phyloP scores from a whole-genome alignment of 164 flowering plant genomes.

The Vitis labrusca region DNA sequence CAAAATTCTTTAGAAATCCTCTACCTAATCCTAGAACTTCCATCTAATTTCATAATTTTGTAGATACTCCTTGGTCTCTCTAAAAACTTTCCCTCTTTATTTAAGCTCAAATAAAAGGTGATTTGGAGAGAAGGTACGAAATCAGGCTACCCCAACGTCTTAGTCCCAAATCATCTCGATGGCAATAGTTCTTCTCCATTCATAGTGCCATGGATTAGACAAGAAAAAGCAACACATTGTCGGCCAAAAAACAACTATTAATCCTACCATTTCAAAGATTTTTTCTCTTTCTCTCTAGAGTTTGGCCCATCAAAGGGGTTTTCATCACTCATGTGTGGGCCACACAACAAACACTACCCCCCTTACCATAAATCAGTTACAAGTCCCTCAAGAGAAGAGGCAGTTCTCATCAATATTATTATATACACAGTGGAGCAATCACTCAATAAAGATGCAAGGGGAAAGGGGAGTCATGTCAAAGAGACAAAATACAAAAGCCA shows the following conservation, averaged over 20 bases:
- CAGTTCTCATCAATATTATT: not conserved
- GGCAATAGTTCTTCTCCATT: conserved; percentile 10
- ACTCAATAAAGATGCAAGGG: too few relatives aligned
- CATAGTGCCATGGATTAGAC: conserved; percentile 17
- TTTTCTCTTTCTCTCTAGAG: not conserved
- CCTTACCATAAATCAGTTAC: not conserved
- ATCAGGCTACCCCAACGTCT: not conserved
- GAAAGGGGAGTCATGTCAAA: conserved; percentile 11
- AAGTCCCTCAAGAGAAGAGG: not conserved
- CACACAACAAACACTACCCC: not conserved
- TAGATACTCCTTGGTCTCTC: too few relatives aligned
- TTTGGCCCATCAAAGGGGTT: not conserved
- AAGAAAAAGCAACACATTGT: conserved; percentile 9
- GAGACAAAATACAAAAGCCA: not conserved
- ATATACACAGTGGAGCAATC: too few relatives aligned
- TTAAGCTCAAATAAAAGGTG: too few relatives aligned
- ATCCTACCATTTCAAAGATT: conserved; percentile 5
- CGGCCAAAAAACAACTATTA: conserved; percentile 15
- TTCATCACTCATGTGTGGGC: not conserved
- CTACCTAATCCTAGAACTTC: too few relatives aligned
- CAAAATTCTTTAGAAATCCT: too few relatives aligned
- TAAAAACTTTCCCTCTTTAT: too few relatives aligned
- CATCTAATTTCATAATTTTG: too few relatives aligned
- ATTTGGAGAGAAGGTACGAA: not conserved
- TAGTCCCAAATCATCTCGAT: not conserved